phyloP scores from a whole-genome alignment of 192 early-diverging fungal genomes.

The Coemansia furcata region DNA sequence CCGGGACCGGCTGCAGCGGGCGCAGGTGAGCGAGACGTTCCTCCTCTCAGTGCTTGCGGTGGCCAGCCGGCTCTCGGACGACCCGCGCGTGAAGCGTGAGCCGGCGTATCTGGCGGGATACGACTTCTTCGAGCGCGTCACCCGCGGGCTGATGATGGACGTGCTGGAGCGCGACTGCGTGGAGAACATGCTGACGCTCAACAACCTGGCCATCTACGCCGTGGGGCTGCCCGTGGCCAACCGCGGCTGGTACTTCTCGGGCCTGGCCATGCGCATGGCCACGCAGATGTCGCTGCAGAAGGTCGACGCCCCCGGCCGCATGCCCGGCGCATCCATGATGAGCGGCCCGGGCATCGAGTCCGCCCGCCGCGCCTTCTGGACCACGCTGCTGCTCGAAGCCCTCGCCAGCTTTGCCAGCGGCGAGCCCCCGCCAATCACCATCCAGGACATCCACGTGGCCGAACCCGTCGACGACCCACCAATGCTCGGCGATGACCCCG shows the following conservation, averaged over 20 bases:
- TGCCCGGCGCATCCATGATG: conserved; percentile 53
- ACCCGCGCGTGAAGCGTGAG: conserved; percentile 40
- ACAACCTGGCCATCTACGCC: conserved; percentile 51
- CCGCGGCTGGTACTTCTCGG: conserved; percentile 53
- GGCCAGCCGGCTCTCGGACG: conserved; percentile 49
- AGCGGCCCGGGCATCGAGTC: conserved; percentile 51
- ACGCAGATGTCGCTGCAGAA: conserved; percentile 56
- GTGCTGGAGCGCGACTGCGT: conserved; percentile 48
- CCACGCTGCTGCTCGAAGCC: conserved; percentile 48
- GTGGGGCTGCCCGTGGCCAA: conserved; percentile 52
- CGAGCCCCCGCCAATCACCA: conserved; percentile 51
- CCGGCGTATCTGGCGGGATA: conserved; percentile 47
- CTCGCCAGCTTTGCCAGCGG: conserved; percentile 54
- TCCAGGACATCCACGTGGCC: conserved; percentile 50
- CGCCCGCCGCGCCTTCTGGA: conserved; percentile 49
- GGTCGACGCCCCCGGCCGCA: conserved; percentile 45
- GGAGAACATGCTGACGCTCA: conserved; percentile 53
- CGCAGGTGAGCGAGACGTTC: conserved; percentile 50
- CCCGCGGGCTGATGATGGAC: conserved; percentile 44
- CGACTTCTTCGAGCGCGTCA: conserved; percentile 49
- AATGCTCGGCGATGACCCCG: conserved; percentile 14
- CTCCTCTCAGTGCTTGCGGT: conserved; percentile 46
- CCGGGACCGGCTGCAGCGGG: conserved; percentile 36
- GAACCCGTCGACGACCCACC: conserved; percentile 45
- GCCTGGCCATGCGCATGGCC: conserved; percentile 52